These are phyloP conservation scores for Alternaria hordeiaustralica DNA, from an alignment of 2,329 filamentous ascomycete species.

Conservation along the genomic window DNA sequence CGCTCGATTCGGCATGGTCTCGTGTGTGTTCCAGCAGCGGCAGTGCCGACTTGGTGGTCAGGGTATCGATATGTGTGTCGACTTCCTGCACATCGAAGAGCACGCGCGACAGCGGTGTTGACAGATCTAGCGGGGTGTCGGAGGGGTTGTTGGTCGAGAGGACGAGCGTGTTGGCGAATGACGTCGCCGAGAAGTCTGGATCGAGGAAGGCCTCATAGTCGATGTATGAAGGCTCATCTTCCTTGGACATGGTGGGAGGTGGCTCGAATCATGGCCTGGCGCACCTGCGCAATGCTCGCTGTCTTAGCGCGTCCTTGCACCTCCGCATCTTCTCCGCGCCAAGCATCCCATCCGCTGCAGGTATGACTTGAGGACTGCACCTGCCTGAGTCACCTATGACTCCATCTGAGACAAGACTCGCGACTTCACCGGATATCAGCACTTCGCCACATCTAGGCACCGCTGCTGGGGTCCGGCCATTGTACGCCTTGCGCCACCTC, in stretches of 20 bases:
- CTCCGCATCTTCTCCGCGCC: neutral
- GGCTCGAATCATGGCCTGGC: neutral
- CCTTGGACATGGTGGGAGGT: slow-evolving; percentile 35
- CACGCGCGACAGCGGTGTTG: slow-evolving; percentile 89
- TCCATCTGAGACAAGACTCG: neutral
- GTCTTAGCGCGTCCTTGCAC: slow-evolving; percentile 8
- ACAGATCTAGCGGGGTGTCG: slow-evolving; percentile 89
- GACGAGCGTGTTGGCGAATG: slow-evolving; percentile 88
- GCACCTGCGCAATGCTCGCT: slow-evolving; percentile 1
- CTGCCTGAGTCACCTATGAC: neutral
- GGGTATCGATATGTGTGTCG: slow-evolving; percentile 89
- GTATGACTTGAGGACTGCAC: neutral
- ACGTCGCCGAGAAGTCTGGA: slow-evolving; percentile 78
- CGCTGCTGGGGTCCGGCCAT: neutral
- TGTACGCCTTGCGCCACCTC: neutral
- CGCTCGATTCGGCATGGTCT: slow-evolving; percentile 74
- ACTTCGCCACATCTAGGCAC: slow-evolving; percentile 7
- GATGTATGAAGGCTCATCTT: slow-evolving; percentile 79
- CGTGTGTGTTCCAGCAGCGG: slow-evolving; percentile 80
- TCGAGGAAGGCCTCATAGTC: slow-evolving; percentile 93
- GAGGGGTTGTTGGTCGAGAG: slow-evolving; percentile 89
- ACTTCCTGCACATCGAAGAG: slow-evolving; percentile 97
- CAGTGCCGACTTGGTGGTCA: slow-evolving; percentile 83
- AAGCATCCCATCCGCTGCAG: neutral
- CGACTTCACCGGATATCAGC: neutral